A percentile compares a stretch with the other conserved stretches of the same genome.
These are phyloP conservation scores for Dictyostelium firmibasis DNA, from an alignment of 78 protist species.

Conservation along the genomic window DNA sequence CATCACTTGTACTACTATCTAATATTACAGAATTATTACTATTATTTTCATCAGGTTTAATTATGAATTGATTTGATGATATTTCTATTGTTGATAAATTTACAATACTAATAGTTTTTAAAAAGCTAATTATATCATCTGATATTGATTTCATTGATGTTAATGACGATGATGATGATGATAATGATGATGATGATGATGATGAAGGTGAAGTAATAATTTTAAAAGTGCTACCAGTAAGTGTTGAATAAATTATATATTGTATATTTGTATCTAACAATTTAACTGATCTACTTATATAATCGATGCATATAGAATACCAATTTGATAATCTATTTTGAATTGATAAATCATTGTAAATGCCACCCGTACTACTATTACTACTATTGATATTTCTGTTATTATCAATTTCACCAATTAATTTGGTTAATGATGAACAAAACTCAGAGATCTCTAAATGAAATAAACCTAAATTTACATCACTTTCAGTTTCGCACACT, in stretches of 20 bases:
- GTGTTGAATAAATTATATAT: constrained; percentile 13
- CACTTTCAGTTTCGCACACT: constrained; percentile 40
- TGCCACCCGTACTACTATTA: background rate
- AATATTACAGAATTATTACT: background rate
- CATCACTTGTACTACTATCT: background rate
- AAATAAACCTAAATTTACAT: constrained; percentile 33
- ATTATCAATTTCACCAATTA: background rate
- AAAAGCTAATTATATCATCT: constrained; percentile 6
- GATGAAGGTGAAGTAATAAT: background rate
- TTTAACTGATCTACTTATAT: constrained; percentile 41
- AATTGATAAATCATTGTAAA: background rate
- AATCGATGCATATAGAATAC: constrained; percentile 59
- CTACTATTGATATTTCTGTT: background rate
- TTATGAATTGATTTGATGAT: background rate
- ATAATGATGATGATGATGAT: background rate
- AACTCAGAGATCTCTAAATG: constrained; percentile 48
- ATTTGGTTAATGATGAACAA: background rate
- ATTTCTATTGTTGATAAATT: background rate
- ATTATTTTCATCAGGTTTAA: background rate
- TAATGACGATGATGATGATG: background rate
- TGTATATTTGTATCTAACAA: constrained; percentile 12
- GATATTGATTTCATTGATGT: background rate
- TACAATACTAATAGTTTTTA: constrained; percentile 18
- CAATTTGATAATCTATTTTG: constrained; percentile 10
- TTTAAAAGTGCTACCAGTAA: constrained; percentile 20